Evolutionary conservation across 768 basidiomycete genomes (phyloP).

Genomic region (Pisolithus sp.): DNA sequence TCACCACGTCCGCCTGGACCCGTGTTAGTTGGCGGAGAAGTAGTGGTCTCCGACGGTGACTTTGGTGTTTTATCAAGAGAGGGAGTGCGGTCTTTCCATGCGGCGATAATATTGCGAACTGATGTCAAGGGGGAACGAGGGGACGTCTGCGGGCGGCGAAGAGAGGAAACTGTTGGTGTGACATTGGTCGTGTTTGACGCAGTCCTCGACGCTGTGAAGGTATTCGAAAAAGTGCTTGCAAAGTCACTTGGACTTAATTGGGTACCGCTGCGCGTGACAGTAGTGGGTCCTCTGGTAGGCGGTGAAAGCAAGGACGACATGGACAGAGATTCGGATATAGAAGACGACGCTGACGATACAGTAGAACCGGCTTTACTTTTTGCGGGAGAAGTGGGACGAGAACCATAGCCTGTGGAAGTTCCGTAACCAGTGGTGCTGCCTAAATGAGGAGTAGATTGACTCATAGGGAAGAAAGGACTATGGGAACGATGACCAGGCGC

Average conservation of each 20-base stretch:
- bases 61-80: slow-evolving; percentile 30
- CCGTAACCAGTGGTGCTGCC: slow-evolving; percentile 28
- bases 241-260: slow-evolving; percentile 33
- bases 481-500: slow-evolving; percentile 34
- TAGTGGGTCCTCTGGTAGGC: slow-evolving; percentile 32
- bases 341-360: slow-evolving; percentile 20
- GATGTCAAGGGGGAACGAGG: slow-evolving; percentile 68
- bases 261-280: slow-evolving; percentile 21
- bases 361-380: slow-evolving; percentile 36
- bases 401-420: slow-evolving; percentile 27
- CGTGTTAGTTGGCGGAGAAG: slow-evolving; percentile 28
- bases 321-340: slow-evolving; percentile 18
- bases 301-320: slow-evolving; percentile 46
- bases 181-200: slow-evolving; percentile 20
- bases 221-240: slow-evolving; percentile 32
- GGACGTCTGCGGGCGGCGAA: slow-evolving; percentile 58
- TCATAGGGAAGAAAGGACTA: slow-evolving; percentile 25
- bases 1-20: slow-evolving; percentile 18
- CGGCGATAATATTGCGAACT: slow-evolving; percentile 70
- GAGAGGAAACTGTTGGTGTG: slow-evolving; percentile 41
- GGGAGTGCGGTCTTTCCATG: slow-evolving; percentile 75
- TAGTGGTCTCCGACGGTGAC: slow-evolving; percentile 33
- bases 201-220: slow-evolving; percentile 34
- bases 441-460: slow-evolving; percentile 37
- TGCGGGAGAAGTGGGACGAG: slow-evolving; percentile 43